phyloP scores from a whole-genome alignment of 805 yeast genomes.

The Saccharomyces kudriavzevii region DNA sequence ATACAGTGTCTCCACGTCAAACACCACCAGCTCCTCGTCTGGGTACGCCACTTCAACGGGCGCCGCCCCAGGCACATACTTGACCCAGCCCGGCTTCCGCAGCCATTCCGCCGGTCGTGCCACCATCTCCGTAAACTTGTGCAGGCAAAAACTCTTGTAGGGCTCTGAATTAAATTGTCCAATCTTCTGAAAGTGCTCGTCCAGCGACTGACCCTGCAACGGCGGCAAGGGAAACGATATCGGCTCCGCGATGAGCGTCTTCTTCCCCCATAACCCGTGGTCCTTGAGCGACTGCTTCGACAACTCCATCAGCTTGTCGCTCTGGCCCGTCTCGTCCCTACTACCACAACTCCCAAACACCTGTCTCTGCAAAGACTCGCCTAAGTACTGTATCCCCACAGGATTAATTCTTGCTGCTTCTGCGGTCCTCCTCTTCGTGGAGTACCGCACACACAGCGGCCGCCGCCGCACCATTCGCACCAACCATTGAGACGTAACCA shows the following conservation, averaged over 20 bases:
- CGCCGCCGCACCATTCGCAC: not conserved
- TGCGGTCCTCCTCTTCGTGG: not conserved
- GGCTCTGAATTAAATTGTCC: constrained; percentile 56
- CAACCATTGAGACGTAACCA: not conserved
- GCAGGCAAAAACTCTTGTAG: constrained; percentile 44
- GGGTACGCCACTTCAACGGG: constrained; percentile 65
- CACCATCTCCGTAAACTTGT: constrained; percentile 35
- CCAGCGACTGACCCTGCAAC: constrained; percentile 63
- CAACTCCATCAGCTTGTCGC: constrained; percentile 37
- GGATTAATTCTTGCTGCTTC: constrained; percentile 57
- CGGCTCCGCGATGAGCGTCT: constrained; percentile 54
- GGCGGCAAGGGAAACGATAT: constrained; percentile 56
- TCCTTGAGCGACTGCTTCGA: constrained; percentile 51
- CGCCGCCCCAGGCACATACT: constrained; percentile 47
- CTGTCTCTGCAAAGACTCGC: constrained; percentile 49
- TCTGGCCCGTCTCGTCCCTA: constrained; percentile 18
- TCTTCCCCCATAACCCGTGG: constrained; percentile 68
- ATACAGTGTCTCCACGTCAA: constrained; percentile 85
- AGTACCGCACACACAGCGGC: not conserved
- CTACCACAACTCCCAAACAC: constrained; percentile 37
- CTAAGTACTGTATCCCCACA: constrained; percentile 73
- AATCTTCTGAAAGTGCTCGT: constrained; percentile 74
- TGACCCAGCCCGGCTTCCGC: constrained; percentile 69
- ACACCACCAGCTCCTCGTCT: constrained; percentile 59
- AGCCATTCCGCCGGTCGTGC: constrained; percentile 47